phyloP scores from a whole-genome alignment of 129 eudicot species.

The Artemisia tridentata region DNA sequence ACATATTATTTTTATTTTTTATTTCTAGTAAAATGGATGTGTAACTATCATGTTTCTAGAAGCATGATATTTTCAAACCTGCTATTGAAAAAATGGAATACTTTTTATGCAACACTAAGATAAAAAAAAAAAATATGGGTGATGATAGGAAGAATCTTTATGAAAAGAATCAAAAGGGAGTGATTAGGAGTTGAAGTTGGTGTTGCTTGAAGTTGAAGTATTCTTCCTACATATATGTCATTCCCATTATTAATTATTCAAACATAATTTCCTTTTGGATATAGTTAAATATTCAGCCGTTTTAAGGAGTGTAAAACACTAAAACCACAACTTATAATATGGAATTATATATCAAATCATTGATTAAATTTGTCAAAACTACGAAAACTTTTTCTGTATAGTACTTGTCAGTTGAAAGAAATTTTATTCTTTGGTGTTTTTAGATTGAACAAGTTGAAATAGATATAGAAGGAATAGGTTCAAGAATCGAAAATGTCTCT shows the following conservation, averaged over 20 bases:
- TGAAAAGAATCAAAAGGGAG: conserved; percentile 28
- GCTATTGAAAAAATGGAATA: conserved; percentile 24
- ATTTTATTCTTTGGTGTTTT: neutral
- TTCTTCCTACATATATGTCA: conserved; percentile 28
- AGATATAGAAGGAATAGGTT: neutral
- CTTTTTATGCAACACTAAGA: conserved; percentile 7
- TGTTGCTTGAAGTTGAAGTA: conserved; percentile 41
- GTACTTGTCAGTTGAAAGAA: neutral
- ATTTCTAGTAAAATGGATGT: neutral
- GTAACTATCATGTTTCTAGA: neutral
- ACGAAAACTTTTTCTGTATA: neutral
- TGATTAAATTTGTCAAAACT: neutral
- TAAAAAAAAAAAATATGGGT: neutral
- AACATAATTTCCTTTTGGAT: conserved; percentile 1
- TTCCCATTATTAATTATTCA: conserved; percentile 17
- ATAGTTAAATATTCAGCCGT: neutral
- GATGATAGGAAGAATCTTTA: conserved; percentile 27
- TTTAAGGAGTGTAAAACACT: neutral
- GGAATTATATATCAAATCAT: neutral
- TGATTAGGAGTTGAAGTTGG: conserved; percentile 28
- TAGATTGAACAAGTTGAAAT: neutral
- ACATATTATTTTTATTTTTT: conserved; percentile 4
- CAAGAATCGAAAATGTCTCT: neutral
- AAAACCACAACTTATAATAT: neutral
- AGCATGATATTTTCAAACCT: conserved; percentile 18